These are phyloP conservation scores for Aspergillus transmontanensis DNA, from an alignment of 2,329 filamentous ascomycete species.

Conservation along the genomic window DNA sequence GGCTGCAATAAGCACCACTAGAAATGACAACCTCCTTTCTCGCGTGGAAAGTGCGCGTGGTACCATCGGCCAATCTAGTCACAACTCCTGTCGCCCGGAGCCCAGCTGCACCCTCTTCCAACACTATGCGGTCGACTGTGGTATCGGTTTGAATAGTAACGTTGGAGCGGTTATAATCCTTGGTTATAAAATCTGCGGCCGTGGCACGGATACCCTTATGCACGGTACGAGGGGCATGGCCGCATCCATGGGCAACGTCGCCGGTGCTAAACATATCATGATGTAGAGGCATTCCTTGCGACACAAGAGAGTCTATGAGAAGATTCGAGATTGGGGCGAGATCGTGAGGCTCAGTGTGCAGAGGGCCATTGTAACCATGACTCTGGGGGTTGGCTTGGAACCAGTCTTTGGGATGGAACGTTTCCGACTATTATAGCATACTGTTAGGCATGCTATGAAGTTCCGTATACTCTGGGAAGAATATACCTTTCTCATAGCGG, in stretches of 20 bases:
- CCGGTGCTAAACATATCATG: slow-evolving; percentile 63
- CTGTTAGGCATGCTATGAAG: neutral
- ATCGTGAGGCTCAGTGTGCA: slow-evolving; percentile 61
- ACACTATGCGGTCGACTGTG: slow-evolving; percentile 56
- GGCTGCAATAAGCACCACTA: slow-evolving; percentile 54
- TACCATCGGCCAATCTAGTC: slow-evolving; percentile 33
- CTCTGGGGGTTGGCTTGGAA: slow-evolving; percentile 52
- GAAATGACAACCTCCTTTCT: slow-evolving; percentile 53
- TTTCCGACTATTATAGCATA: slow-evolving; percentile 51
- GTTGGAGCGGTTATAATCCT: slow-evolving; percentile 47
- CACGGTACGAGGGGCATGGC: slow-evolving; percentile 57
- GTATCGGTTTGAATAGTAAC: slow-evolving; percentile 53
- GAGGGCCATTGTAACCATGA: slow-evolving; percentile 56
- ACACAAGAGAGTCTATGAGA: slow-evolving; percentile 58
- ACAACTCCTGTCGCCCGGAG: slow-evolving; percentile 45
- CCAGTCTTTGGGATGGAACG: slow-evolving; percentile 61
- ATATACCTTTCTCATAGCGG: slow-evolving; percentile 57
- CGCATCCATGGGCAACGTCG: slow-evolving; percentile 57
- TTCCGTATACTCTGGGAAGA: neutral
- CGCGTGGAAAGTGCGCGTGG: slow-evolving; percentile 40
- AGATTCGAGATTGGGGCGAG: slow-evolving; percentile 61
- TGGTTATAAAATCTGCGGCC: slow-evolving; percentile 56
- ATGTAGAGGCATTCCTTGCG: slow-evolving; percentile 57
- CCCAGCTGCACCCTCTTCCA: slow-evolving; percentile 41
- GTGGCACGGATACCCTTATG: slow-evolving; percentile 56